Evolutionary conservation across 371 early-diverging fungal genomes (phyloP), one percentile per base, ranked within the genome.

Genomic region (Mucor circinelloides): DNA sequence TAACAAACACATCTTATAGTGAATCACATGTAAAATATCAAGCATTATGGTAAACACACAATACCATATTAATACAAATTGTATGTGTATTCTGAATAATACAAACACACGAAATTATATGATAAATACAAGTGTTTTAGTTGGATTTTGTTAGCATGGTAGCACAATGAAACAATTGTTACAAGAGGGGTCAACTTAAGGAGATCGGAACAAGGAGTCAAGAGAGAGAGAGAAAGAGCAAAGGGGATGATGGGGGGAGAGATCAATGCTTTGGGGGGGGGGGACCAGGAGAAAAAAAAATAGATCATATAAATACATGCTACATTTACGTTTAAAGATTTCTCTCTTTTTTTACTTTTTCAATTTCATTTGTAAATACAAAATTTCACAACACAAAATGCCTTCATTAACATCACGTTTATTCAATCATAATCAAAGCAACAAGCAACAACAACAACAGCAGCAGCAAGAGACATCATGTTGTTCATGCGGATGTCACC

Each of bases 401-500:
- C 61, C 66, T 36, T 60, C 61, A 21, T 61, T 65, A 31, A 58
- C 52, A 44, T 70, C 66, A 3, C 36, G 55, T 27, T 60, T 64
- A 50, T 60, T 44, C 50, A 61, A 61, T 19, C 25, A 65, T 21
- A 31, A 61, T 13, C 30, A 52, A 30, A 61, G 56, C 19, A 46
- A 60, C n/a, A 31, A 60, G 28, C 21, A 52, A 32, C 21, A 63
- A 36, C 58, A 55, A 28, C 36, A 36, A 36, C 36, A 36, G 10
- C 36, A 46, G 19, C 52, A 67, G 30, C 38, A 42, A 58, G 54
- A 63, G 0, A 40, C 32, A 10, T 27, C 38, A 13, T 36, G 61
- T 6, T 71, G 72, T 32, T 12, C 64, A 13, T 69, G 69, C n/a
- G 69, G 64, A 60, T 71, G 72, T 56, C 67, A 71, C 21, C 21